phyloP scores from a whole-genome alignment of 2,329 filamentous ascomycete species.

The Helicocarpus griseus region DNA sequence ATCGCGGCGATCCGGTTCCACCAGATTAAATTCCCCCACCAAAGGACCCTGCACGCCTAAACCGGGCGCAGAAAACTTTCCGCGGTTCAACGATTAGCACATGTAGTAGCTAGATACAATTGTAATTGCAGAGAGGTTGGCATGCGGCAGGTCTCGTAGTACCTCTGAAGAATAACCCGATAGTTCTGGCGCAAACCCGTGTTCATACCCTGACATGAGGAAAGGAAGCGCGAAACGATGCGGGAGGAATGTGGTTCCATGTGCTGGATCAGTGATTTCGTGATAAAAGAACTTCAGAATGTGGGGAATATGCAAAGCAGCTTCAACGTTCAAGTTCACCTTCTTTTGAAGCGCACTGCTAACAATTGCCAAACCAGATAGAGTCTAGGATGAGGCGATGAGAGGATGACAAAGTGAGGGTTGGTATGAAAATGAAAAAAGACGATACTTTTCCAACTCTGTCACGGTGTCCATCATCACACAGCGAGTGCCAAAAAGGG shows the following conservation, averaged over 20 bases:
- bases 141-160: background rate
- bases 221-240: background rate
- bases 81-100: background rate
- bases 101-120: background rate
- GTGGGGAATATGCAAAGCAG: too few species aligned
- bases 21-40: background rate
- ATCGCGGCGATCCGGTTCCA: background rate
- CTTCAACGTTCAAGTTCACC: too few species aligned
- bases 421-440: too few species aligned
- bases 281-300: too few species aligned
- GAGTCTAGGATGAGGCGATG: too few species aligned
- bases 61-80: background rate
- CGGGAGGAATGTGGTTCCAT: background rate
- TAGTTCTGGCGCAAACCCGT: background rate
- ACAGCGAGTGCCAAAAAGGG: too few species aligned
- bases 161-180: background rate
- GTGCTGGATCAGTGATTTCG: too few species aligned
- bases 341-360: too few species aligned
- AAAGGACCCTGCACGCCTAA: background rate
- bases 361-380: too few species aligned
- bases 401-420: too few species aligned
- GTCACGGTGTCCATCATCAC: background rate
- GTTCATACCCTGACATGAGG: conserved; percentile 6
- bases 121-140: background rate
- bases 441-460: too few species aligned